phyloP scores from a whole-genome alignment of 176 grass and related monocot species.

The Triticum urartu region DNA sequence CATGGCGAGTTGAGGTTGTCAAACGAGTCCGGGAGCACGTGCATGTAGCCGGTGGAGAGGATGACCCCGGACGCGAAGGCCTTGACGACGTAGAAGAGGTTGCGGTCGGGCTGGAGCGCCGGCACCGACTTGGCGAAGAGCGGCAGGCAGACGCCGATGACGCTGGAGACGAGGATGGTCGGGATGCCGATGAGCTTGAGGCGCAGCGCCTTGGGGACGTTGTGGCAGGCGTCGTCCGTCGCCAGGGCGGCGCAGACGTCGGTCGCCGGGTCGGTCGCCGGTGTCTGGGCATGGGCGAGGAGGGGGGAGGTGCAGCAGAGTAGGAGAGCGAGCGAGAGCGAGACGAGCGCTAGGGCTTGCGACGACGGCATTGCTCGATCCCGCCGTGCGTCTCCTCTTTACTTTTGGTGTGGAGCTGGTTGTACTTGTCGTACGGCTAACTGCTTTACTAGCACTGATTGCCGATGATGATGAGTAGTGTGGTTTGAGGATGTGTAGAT shows the following conservation, averaged over 20 bases:
- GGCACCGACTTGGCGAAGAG: constrained; percentile 55
- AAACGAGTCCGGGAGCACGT: constrained; percentile 78
- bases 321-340: not conserved
- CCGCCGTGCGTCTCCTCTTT: not conserved
- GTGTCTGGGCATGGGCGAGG: not conserved
- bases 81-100: constrained; percentile 73
- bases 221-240: constrained; percentile 28
- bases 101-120: constrained; percentile 53
- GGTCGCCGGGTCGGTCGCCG: not conserved
- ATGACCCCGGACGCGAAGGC: constrained; percentile 79
- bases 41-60: constrained; percentile 76
- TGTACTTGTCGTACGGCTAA: not conserved
- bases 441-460: too few relatives aligned
- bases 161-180: constrained; percentile 52
- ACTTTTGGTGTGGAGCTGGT: not conserved
- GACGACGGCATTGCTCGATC: constrained; percentile 16
- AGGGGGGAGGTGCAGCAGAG: not conserved
- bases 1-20: constrained; percentile 54
- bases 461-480: not conserved
- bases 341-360: not conserved
- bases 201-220: constrained; percentile 49
- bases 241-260: not conserved
- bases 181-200: constrained; percentile 71
- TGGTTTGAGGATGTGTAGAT: not conserved
- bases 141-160: constrained; percentile 68